Percentiles rank a stretch among this genome's conserved stretches.
Conservation (phyloP, 495 filamentous ascomycete genomes). For the Penicillium nucicola region DNA sequence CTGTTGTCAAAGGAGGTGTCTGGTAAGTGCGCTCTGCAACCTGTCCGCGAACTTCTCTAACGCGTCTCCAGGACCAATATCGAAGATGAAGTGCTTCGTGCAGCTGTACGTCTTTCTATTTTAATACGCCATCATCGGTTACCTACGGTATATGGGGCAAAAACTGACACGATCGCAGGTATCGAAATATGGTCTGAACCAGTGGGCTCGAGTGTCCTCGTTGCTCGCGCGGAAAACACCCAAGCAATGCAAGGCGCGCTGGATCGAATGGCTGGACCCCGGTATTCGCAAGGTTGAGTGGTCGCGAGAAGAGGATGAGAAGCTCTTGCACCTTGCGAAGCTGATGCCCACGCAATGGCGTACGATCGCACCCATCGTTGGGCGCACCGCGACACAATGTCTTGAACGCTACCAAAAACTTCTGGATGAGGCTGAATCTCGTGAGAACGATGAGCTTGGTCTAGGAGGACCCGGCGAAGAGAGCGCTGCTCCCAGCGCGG, state of each 20-base stretch:
- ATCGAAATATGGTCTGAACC: constrained; percentile 95
- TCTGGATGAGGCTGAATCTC: constrained; percentile 90
- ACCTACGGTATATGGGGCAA: neutral
- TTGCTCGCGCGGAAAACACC: constrained; percentile 95
- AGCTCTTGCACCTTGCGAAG: constrained; percentile 91
- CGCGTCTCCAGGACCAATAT: constrained; percentile 56
- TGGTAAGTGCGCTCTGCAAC: constrained; percentile 61
- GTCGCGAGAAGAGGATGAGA: constrained; percentile 98
- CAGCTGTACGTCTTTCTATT: constrained; percentile 46
- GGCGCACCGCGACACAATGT: constrained; percentile 93
- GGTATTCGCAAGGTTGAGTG: constrained; percentile 98
- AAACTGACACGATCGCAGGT: constrained; percentile 48
- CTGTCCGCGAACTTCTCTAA: constrained; percentile 21
- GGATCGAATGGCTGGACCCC: constrained; percentile 97
- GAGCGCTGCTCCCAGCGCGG: constrained; percentile 81
- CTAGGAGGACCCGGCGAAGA: constrained; percentile 88
- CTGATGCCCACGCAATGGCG: constrained; percentile 99
- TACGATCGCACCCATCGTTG: constrained; percentile 95
- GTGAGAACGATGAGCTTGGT: constrained; percentile 79
- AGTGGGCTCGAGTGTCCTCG: constrained; percentile 98
- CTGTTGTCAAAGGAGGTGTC: constrained; percentile 96
- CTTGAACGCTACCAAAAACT: constrained; percentile 95
- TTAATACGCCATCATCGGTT: too few relatives aligned
- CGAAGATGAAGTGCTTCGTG: constrained; percentile 96
- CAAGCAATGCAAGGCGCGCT: constrained; percentile 98